These are phyloP conservation scores for Diaporthe batatas DNA, from an alignment of 2,329 filamentous ascomycete genomes.

Conservation along the genomic window DNA sequence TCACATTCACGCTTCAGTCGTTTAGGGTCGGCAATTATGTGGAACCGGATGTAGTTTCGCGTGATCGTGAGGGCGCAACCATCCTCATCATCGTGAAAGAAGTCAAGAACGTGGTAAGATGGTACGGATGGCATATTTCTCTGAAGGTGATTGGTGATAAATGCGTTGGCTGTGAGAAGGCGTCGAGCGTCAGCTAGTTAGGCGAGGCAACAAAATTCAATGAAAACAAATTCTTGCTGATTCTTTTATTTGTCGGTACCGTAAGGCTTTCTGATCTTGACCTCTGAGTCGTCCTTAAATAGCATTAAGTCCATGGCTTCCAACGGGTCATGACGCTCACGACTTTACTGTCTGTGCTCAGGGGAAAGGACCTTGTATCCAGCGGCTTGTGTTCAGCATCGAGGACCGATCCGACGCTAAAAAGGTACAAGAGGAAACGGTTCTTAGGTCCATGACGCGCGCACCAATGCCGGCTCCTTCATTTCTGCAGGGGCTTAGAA, in stretches of 20 bases:
- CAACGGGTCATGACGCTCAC: slow-evolving; percentile 12
- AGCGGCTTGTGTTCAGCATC: neutral
- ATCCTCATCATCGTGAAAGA: slow-evolving; percentile 33
- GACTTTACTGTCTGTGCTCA: slow-evolving; percentile 21
- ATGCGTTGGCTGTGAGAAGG: neutral
- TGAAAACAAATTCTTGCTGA: no score
- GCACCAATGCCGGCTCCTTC: neutral
- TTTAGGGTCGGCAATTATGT: slow-evolving; percentile 26
- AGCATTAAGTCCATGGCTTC: neutral
- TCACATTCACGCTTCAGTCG: neutral
- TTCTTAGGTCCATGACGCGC: slow-evolving; percentile 10
- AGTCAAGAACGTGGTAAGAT: slow-evolving; percentile 31
- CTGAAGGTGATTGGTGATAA: neutral
- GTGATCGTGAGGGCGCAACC: slow-evolving; percentile 29
- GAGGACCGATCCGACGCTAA: neutral
- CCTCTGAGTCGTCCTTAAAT: neutral
- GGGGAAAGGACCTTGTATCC: neutral
- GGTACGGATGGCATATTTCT: neutral
- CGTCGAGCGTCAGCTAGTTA: neutral
- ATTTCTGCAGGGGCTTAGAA: neutral
- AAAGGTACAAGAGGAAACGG: neutral
- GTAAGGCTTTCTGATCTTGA: no score
- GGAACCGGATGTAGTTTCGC: neutral
- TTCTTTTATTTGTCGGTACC: no score
- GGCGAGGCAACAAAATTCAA: neutral